Conservation (phyloP, 164 flowering plant genomes). For the Magnolia kwangsiensis region DNA sequence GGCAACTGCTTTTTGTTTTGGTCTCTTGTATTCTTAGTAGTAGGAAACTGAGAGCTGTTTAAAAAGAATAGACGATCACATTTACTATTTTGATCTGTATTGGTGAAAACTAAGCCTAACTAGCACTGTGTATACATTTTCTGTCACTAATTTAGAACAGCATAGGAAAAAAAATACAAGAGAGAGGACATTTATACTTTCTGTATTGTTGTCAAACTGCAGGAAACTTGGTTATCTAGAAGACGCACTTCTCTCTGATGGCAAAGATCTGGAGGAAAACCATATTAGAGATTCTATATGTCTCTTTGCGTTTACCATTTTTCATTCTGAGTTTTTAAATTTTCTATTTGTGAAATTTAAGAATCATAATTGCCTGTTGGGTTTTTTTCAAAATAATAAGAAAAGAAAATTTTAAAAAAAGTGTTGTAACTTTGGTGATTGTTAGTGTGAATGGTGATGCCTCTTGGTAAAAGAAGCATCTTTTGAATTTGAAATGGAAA, state of each 20-base stretch:
- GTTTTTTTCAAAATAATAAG: no score
- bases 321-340: background rate
- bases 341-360: background rate
- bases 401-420: no score
- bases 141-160: background rate
- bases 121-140: background rate
- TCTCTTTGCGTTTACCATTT: background rate
- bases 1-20: background rate
- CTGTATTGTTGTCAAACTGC: slow-evolving; percentile 9
- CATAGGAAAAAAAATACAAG: background rate
- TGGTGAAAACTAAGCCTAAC: background rate
- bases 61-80: background rate
- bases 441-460: no score
- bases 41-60: background rate
- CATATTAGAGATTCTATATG: slow-evolving; percentile 31
- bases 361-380: no score
- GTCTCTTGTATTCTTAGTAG: background rate
- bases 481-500: no score
- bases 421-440: no score
- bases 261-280: slow-evolving; percentile 41
- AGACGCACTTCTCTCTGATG: slow-evolving; percentile 53
- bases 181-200: background rate
- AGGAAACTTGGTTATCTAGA: slow-evolving; percentile 42
- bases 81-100: background rate
- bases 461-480: no score